Evolutionary conservation across 176 grass and related monocot genomes (phyloP).

Genomic region (Aegilops longissima): DNA sequence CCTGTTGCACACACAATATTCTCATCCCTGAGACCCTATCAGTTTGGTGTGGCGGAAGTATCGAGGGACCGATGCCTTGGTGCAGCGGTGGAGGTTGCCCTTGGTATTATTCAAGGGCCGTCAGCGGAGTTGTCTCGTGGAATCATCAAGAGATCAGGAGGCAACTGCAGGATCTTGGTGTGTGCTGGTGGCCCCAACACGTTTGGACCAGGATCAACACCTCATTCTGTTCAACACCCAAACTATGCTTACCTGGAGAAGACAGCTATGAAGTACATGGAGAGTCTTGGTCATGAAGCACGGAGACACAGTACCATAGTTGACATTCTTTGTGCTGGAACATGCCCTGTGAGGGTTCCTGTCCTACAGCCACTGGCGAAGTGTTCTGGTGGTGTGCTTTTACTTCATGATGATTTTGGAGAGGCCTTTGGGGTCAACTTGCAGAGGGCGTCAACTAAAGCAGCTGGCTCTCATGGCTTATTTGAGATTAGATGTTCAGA

Average conservation of each 20-base stretch:
- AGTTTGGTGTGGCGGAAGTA: conserved; percentile 70
- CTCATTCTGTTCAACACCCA: conserved; percentile 76
- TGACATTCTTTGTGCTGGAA: conserved; percentile 94
- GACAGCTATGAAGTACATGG: conserved; percentile 87
- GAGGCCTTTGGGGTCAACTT: conserved; percentile 98
- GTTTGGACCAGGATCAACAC: conserved; percentile 89
- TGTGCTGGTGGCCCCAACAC: conserved; percentile 85
- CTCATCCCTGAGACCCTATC: conserved; percentile 87
- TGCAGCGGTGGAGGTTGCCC: conserved; percentile 80
- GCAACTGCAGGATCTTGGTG: conserved; percentile 92
- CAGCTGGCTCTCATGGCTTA: conserved; percentile 82
- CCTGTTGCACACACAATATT: conserved; percentile 91
- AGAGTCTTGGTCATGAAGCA: conserved; percentile 84
- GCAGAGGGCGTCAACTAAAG: conserved; percentile 82
- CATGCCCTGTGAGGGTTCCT: conserved; percentile 82
- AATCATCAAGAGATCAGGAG: conserved; percentile 92
- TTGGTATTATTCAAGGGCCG: conserved; percentile 88
- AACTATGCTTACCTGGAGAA: conserved; percentile 98
- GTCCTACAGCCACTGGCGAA: conserved; percentile 86
- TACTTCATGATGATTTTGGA: conserved; percentile 98
- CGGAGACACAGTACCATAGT: conserved; percentile 67
- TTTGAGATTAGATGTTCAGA: conserved; percentile 95
- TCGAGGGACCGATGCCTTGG: conserved; percentile 88
- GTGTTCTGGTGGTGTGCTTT: conserved; percentile 88
- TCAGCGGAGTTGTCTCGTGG: conserved; percentile 76